phyloP scores from a whole-genome alignment of 768 basidiomycete species.

The Termitomyces sp. region DNA sequence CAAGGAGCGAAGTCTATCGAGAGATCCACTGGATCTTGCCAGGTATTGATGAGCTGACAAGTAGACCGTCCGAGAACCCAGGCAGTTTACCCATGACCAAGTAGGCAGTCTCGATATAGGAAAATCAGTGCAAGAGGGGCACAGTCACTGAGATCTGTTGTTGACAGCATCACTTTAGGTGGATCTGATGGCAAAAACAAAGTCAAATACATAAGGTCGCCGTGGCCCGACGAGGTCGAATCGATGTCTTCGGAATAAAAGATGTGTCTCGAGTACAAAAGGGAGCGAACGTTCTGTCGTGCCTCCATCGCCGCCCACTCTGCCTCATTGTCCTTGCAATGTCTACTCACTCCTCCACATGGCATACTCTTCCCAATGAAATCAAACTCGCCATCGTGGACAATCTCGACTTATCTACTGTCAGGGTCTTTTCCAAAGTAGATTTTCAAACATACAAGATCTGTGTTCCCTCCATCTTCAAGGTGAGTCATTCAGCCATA shows the following conservation, averaged over 20 bases:
- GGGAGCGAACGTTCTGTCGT: not conserved
- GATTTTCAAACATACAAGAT: conserved; percentile 46
- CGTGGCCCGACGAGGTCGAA: conserved; percentile 27
- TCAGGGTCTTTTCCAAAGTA: conserved; percentile 43
- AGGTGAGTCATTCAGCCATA: conserved; percentile 30
- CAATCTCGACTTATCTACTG: conserved; percentile 38
- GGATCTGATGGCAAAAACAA: conserved; percentile 14
- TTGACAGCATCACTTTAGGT: conserved; percentile 12
- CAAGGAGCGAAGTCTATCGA: not conserved
- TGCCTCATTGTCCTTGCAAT: conserved; percentile 6
- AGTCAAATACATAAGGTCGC: conserved; percentile 14
- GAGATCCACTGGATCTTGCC: not conserved
- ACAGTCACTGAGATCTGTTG: conserved; percentile 9
- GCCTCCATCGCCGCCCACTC: not conserved
- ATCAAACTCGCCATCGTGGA: conserved; percentile 58
- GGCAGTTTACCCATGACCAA: not conserved
- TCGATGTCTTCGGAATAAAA: conserved; percentile 28
- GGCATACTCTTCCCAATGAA: conserved; percentile 60
- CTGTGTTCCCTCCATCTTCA: conserved; percentile 56
- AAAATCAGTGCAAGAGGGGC: conserved; percentile 6
- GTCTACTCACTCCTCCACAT: conserved; percentile 25
- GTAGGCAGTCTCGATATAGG: not conserved
- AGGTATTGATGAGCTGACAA: not conserved
- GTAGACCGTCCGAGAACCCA: conserved; percentile 1
- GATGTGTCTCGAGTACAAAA: conserved; percentile 8